Evolutionary conservation across 306 rosid species (phyloP).

Genomic region (Rubus idaeus): DNA sequence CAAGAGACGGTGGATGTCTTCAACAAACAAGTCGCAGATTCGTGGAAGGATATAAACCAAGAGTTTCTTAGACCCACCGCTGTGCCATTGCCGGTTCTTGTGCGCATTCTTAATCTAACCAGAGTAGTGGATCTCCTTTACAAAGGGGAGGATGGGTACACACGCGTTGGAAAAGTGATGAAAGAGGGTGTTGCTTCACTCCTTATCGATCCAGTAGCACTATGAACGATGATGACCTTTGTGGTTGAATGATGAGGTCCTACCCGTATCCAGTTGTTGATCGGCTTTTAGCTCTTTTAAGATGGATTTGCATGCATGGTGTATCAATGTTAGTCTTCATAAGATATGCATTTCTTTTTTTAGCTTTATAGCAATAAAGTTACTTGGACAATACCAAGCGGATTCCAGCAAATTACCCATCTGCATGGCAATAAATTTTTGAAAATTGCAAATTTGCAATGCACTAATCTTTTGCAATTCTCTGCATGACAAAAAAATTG

Average conservation of each 20-base stretch:
- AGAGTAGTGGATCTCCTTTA: constrained; percentile 5
- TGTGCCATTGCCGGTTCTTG: background rate
- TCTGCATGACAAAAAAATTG: too few species aligned
- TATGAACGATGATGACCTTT: background rate
- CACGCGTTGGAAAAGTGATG: background rate
- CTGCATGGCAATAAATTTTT: too few species aligned
- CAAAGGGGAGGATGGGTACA: background rate
- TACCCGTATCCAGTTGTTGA: too few species aligned
- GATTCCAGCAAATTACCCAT: too few species aligned
- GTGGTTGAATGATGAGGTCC: background rate
- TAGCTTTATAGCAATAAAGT: too few species aligned
- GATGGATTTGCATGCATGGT: too few species aligned
- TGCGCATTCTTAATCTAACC: background rate
- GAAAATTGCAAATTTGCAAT: too few species aligned
- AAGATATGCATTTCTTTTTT: too few species aligned
- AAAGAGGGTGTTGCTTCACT: background rate
- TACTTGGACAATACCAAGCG: too few species aligned
- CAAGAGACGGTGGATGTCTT: background rate
- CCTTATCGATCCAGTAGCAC: background rate
- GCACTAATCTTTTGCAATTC: too few species aligned
- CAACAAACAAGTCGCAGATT: background rate
- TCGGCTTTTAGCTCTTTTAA: too few species aligned
- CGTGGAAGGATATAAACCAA: constrained; percentile 16
- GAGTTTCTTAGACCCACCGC: background rate
- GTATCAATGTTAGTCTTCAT: too few species aligned